Evolutionary conservation across 129 eudicot genomes (phyloP).

Genomic region (Tagetes erecta): DNA sequence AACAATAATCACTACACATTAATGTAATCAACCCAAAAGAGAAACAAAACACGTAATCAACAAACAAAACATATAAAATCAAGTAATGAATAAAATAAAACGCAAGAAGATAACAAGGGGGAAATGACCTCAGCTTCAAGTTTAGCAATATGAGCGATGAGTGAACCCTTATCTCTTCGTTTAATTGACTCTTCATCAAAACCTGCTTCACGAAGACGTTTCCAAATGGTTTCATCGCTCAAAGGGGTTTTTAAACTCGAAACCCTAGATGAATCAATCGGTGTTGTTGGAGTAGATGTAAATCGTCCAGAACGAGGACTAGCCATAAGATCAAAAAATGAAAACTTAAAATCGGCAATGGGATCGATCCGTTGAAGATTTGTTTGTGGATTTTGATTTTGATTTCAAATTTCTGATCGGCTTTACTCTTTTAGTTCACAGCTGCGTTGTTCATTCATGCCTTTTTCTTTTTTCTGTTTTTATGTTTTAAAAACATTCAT

Average conservation of each 20-base stretch:
- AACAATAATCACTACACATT: conserved; percentile 16
- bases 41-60: neutral
- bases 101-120: neutral
- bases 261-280: conserved; percentile 63
- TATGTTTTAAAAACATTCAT: neutral
- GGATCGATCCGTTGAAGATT: conserved; percentile 27
- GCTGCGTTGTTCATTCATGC: conserved; percentile 16
- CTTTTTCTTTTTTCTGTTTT: conserved; percentile 2
- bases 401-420: neutral
- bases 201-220: conserved; percentile 82
- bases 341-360: conserved; percentile 9
- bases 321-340: conserved; percentile 38
- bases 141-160: conserved; percentile 84
- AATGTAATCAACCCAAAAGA: conserved; percentile 10
- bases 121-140: conserved; percentile 86
- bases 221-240: conserved; percentile 83
- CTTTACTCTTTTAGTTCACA: conserved; percentile 18
- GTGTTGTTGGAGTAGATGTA: conserved; percentile 42
- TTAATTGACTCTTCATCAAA: conserved; percentile 87
- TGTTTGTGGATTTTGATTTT: conserved; percentile 2
- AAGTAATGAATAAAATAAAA: neutral
- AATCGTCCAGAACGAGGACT: conserved; percentile 54
- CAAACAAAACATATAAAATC: conserved; percentile 11
- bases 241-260: conserved; percentile 47
- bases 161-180: conserved; percentile 87